A percentile compares a stretch with the other conserved stretches of the same genome.
phyloP scores from a whole-genome alignment of 208 protist genomes.

The Wallacemonas collosoma region DNA sequence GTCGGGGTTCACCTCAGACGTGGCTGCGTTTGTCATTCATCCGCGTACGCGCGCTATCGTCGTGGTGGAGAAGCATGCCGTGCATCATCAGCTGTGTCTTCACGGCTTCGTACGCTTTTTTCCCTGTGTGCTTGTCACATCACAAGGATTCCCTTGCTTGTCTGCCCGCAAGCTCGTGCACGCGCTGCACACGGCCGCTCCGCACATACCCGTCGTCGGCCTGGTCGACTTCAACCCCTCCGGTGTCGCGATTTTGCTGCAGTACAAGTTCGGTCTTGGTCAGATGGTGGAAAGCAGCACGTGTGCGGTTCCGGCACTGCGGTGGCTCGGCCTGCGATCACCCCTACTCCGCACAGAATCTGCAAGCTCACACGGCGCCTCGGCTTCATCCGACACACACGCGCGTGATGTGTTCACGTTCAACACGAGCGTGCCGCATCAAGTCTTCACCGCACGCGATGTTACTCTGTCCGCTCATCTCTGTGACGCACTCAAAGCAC shows the following conservation, averaged over 20 bases:
- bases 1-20: no score
- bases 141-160: constrained; percentile 77
- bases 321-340: constrained; percentile 54
- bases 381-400: no score
- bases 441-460: constrained; percentile 59
- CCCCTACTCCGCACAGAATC: neutral
- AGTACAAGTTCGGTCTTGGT: constrained; percentile 59
- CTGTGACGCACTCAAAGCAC: constrained; percentile 2
- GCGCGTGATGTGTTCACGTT: neutral
- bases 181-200: constrained; percentile 52
- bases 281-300: constrained; percentile 26
- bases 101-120: constrained; percentile 49
- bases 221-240: constrained; percentile 86
- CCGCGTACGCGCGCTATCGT: constrained; percentile 63
- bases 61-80: constrained; percentile 87
- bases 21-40: constrained; percentile 34
- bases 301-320: constrained; percentile 32
- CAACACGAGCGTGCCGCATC: constrained; percentile 28
- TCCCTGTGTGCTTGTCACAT: constrained; percentile 78
- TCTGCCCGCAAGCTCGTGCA: constrained; percentile 62
- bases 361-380: neutral
- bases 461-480: constrained; percentile 44
- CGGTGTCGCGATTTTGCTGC: constrained; percentile 71
- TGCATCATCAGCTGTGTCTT: constrained; percentile 72
- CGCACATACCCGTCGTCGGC: constrained; percentile 61